Conservation (phyloP, 1,284 basidiomycete species). For the Puccinia hordei region DNA sequence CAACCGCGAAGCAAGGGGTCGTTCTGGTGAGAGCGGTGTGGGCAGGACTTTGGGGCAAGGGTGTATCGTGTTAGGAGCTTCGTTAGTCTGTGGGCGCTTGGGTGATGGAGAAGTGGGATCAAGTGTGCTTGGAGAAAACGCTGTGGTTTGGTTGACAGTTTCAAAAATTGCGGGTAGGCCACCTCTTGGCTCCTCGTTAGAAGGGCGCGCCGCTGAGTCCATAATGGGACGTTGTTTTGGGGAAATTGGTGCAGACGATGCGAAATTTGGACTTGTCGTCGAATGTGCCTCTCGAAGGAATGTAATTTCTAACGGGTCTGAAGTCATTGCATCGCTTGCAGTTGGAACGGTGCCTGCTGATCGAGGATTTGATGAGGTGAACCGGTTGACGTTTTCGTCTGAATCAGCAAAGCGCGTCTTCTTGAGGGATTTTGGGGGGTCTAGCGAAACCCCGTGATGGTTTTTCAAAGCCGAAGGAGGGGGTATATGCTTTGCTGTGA, state of each 20-base stretch:
- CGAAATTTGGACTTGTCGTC: background rate
- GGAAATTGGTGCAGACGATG: background rate
- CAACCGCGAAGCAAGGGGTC: conserved; percentile 32
- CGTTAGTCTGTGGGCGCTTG: background rate
- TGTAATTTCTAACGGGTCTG: background rate
- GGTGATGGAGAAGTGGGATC: background rate
- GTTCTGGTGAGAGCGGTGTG: conserved; percentile 33
- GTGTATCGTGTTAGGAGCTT: background rate
- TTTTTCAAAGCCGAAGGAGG: conserved; percentile 48
- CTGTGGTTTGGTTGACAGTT: background rate
- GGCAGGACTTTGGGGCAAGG: background rate
- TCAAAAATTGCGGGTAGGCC: background rate
- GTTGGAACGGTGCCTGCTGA: background rate
- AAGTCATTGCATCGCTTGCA: background rate
- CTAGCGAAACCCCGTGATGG: conserved; percentile 2
- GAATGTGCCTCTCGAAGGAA: background rate
- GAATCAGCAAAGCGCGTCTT: conserved; percentile 37
- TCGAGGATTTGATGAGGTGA: background rate
- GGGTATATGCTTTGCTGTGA: background rate
- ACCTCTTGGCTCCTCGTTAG: background rate
- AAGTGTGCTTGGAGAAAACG: background rate
- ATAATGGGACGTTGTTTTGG: background rate
- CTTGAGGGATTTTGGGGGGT: conserved; percentile 39
- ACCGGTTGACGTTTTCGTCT: conserved; percentile 22
- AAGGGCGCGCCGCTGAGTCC: background rate